Evolutionary conservation across 139 green algal genomes (phyloP).

Genomic region (Coelastrella sp.): DNA sequence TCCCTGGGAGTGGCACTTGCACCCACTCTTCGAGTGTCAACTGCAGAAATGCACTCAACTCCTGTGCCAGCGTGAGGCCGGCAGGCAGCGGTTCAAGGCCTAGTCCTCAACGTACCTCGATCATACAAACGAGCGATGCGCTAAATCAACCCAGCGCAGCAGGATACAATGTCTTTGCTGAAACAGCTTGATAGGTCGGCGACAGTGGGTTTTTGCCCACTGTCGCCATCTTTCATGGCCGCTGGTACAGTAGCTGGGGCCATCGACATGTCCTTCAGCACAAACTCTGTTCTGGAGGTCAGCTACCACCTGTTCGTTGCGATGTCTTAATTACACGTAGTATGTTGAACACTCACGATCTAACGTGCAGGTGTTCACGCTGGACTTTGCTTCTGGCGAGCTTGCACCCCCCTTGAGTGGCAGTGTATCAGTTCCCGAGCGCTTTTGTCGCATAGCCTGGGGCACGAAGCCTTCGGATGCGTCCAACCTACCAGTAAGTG

Average conservation of each 20-base stretch:
- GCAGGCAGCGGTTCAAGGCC: background rate
- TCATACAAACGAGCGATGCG: background rate
- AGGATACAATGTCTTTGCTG: constrained; percentile 13
- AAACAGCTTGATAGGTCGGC: constrained; percentile 72
- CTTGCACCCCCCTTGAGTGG: constrained; percentile 67
- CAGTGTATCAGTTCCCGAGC: constrained; percentile 80
- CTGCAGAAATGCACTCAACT: too few relatives aligned
- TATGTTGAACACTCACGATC: background rate
- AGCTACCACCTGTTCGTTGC: background rate
- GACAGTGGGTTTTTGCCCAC: constrained; percentile 83
- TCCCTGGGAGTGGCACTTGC: background rate
- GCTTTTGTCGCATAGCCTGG: constrained; percentile 93
- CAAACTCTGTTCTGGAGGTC: constrained; percentile 82
- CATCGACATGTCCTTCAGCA: constrained; percentile 92
- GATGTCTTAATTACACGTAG: background rate
- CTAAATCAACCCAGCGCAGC: background rate
- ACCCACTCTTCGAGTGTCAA: too few relatives aligned
- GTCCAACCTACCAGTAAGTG: constrained; percentile 17
- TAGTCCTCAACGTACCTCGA: background rate
- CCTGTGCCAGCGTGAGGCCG: background rate
- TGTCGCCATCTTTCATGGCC: constrained; percentile 70
- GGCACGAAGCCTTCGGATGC: constrained; percentile 54
- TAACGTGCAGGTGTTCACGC: constrained; percentile 72
- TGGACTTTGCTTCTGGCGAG: constrained; percentile 72
- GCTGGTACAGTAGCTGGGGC: constrained; percentile 90